phyloP scores from a whole-genome alignment of 306 rosid species.

The Cajanus cajan region DNA sequence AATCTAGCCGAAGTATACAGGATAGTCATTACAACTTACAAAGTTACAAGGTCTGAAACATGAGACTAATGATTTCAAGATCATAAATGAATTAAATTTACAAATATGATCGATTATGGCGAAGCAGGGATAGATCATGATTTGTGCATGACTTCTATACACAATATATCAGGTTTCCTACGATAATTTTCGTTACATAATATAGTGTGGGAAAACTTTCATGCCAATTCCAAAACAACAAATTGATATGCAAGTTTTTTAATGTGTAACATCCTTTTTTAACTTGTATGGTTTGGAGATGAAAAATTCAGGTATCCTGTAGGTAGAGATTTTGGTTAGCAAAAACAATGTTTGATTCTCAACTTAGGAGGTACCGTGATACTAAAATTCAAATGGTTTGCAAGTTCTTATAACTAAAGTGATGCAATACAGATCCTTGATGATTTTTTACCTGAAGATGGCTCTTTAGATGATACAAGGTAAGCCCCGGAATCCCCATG shows the following conservation, averaged over 20 bases:
- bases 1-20: not conserved
- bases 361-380: not conserved
- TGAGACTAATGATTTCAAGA: constrained; percentile 15
- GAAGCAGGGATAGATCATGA: not conserved
- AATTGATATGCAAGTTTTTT: not conserved
- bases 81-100: not conserved
- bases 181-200: not conserved
- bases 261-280: not conserved
- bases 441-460: constrained; percentile 85
- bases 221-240: not conserved
- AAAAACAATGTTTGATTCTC: not conserved
- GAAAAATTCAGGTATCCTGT: not conserved
- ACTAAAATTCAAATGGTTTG: not conserved
- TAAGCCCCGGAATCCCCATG: constrained; percentile 95
- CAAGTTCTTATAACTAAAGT: not conserved
- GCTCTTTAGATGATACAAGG: constrained; percentile 89
- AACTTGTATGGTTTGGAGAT: not conserved
- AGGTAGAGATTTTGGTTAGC: not conserved
- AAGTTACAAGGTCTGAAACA: not conserved
- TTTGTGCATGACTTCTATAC: not conserved
- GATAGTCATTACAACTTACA: not conserved
- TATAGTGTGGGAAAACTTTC: not conserved
- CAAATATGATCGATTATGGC: not conserved
- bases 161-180: not conserved
- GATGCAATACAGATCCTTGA: not conserved